Percentiles rank a stretch among this genome's conserved stretches.
phyloP scores from a whole-genome alignment of 2,329 filamentous ascomycete species.

The Aspergillus glaucus region DNA sequence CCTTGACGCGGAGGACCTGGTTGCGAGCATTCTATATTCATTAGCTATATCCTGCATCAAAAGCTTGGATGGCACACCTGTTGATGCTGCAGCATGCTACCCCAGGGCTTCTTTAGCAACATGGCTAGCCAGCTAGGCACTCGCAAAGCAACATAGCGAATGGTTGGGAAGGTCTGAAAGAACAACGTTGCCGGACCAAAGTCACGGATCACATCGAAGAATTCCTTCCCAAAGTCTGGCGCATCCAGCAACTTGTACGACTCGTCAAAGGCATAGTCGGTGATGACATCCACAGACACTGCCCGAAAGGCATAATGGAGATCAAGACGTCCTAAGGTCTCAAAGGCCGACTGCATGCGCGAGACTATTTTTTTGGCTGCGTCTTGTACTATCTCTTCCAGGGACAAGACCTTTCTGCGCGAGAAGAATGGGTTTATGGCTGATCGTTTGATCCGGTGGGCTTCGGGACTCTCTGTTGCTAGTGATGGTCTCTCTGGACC shows the following conservation, averaged over 20 bases:
- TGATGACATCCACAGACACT: constrained; percentile 23
- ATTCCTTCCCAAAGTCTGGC: constrained; percentile 12
- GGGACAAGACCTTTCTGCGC: constrained; percentile 13
- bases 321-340: constrained; percentile 10
- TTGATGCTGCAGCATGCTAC: constrained; percentile 12
- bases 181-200: constrained; percentile 16
- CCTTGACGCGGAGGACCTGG: constrained; percentile 14
- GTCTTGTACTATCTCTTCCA: constrained; percentile 19
- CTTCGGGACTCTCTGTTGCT: constrained; percentile 17
- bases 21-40: constrained; percentile 5
- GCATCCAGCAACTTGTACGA: constrained; percentile 14
- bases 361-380: constrained; percentile 17
- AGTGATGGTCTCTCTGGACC: constrained; percentile 25
- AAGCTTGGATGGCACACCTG: constrained; percentile 3
- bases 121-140: constrained; percentile 15
- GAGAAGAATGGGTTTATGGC: constrained; percentile 28
- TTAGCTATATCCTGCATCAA: neutral
- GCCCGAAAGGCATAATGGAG: constrained; percentile 20
- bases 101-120: constrained; percentile 6
- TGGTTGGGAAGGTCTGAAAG: constrained; percentile 17
- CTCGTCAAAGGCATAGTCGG: constrained; percentile 22
- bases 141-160: constrained; percentile 8
- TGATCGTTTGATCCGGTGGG: constrained; percentile 23
- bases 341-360: constrained; percentile 14
- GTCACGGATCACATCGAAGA: constrained; percentile 15